Conservation (phyloP, 2,329 filamentous ascomycete genomes). For the Lachnellula cervina region DNA sequence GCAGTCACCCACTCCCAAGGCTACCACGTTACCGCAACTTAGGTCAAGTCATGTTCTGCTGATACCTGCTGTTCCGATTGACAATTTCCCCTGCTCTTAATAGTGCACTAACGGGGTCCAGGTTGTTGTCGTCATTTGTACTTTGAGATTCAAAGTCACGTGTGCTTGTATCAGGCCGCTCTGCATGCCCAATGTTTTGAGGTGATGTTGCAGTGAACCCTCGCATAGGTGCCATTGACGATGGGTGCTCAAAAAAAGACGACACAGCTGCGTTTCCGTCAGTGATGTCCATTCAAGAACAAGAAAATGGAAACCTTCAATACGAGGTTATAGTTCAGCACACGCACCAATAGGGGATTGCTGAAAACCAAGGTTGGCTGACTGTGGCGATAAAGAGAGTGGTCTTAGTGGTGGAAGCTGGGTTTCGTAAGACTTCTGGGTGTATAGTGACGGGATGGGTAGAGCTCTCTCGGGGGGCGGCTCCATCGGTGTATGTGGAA, state of each 20-base stretch:
- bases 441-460: conserved; percentile 24
- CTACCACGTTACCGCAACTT: neutral
- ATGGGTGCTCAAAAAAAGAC: conserved; percentile 3
- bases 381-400: conserved; percentile 28
- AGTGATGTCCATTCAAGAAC: neutral
- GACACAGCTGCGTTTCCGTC: neutral
- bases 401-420: conserved; percentile 27
- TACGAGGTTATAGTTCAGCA: neutral
- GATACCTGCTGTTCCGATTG: conserved; percentile 35
- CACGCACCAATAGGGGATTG: conserved; percentile 28
- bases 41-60: neutral
- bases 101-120: conserved; percentile 57
- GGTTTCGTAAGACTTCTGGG: conserved; percentile 27
- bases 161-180: conserved; percentile 14
- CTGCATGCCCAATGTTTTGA: conserved; percentile 7
- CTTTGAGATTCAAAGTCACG: conserved; percentile 19
- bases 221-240: conserved; percentile 25
- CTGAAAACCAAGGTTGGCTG: conserved; percentile 12
- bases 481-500: conserved; percentile 30
- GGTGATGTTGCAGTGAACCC: conserved; percentile 13
- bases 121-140: conserved; percentile 29
- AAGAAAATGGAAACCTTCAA: too few species aligned
- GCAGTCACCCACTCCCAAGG: too few species aligned
- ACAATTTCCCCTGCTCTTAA: conserved; percentile 56
- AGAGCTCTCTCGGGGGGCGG: conserved; percentile 26